Conservation (phyloP, 2,329 filamentous ascomycete species). For the Fusarium coicis region DNA sequence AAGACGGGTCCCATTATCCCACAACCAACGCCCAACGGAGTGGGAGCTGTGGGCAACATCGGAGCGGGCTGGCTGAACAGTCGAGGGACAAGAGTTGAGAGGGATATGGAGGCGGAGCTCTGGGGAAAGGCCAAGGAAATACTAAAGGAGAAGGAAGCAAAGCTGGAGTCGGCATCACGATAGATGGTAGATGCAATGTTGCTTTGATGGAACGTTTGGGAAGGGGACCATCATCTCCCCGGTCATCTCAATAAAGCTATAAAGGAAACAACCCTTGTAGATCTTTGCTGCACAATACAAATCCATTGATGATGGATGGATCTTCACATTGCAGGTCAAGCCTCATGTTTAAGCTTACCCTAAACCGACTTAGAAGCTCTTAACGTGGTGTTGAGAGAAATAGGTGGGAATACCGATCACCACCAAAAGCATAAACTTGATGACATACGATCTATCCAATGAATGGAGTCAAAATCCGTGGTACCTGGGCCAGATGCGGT, state of each 20-base stretch:
- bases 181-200: not conserved
- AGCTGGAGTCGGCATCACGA: conserved; percentile 11
- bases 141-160: conserved; percentile 48
- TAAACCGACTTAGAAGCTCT: not conserved
- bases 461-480: not conserved
- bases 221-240: not conserved
- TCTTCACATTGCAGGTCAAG: not conserved
- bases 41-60: conserved; percentile 68
- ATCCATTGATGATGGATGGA: not conserved
- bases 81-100: conserved; percentile 81
- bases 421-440: not conserved
- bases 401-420: no score
- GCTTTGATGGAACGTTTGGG: not conserved
- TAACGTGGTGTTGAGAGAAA: no score
- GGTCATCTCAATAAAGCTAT: no score
- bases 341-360: not conserved
- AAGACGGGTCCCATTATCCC: conserved; percentile 52
- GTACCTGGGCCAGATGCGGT: not conserved
- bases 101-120: conserved; percentile 85
- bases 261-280: not conserved
- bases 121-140: conserved; percentile 63
- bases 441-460: not conserved
- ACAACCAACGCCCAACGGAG: conserved; percentile 64
- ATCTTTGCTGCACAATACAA: not conserved
- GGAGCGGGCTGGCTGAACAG: conserved; percentile 94